Base-by-base conservation (phyloP, 2,329 filamentous ascomycete species). In the Neofusicoccum parvum region DNA sequence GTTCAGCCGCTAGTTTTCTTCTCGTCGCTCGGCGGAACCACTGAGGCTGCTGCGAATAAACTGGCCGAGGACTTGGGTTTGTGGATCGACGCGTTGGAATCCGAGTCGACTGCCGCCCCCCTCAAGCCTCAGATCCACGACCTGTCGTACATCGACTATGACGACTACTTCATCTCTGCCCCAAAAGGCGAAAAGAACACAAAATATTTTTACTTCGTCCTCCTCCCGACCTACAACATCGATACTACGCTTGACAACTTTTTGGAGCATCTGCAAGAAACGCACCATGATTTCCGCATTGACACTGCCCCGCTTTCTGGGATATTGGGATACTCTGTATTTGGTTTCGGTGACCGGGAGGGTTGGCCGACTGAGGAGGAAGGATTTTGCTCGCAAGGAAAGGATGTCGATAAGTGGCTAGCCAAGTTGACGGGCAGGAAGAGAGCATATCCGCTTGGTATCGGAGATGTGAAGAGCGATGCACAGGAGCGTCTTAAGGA, bases 201-300 rank as follows among this genome's bases (percentile, higher is more conserved):
- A 2, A 87, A 89, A 67, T 87, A 89, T 71, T 89, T 97, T 71
- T 99, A 98, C 78, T 82, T 96, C 45, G 84, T 98, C 64, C 80
- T 98, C 43, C 79, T 97, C 3, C 95, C 94, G 0, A 94, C 91
- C 68, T 98, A 97, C 82, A 96, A 98, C 74, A 97, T 97, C 72
- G 94, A 97, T 73, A 94, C 92, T 7, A 91, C 96, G 70, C 87
- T 97, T 70, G 91, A 94, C 73, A 94, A 88, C 15, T 94, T 98
- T 75, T 82, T 98, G 27, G 88, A 92, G 69, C 92, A 97, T 75
- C 81, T 99, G 5, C 85, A 91, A 74, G 94, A 99, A 76, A 98
- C 94, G 0, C 94, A 98, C 75, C 88, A 98, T 79, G 95, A 99
- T 77, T 98, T 98, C 82, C 88, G 94, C 66, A 96, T 99, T 70